These are phyloP conservation scores for Puccinia triticina DNA, from an alignment of 1,284 basidiomycete species.

Conservation along the genomic window DNA sequence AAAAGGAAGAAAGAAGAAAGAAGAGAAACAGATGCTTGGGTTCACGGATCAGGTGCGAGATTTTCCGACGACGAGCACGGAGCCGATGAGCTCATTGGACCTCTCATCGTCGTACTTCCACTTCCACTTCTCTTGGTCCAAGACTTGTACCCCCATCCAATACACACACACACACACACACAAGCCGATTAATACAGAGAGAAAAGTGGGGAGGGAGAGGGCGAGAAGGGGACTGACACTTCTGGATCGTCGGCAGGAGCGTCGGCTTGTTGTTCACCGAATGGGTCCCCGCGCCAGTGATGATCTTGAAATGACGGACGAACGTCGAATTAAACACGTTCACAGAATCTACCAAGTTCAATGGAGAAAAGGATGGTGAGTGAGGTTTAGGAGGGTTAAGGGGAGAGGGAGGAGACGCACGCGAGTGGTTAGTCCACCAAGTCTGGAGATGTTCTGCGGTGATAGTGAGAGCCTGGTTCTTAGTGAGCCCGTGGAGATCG, in stretches of 20 bases:
- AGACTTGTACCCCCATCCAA: background rate
- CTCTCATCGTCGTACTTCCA: conserved; percentile 7
- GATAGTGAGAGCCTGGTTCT: conserved; percentile 58
- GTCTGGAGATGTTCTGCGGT: conserved; percentile 55
- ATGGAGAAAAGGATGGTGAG: background rate
- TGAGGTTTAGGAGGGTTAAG: background rate
- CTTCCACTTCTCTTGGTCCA: conserved; percentile 18
- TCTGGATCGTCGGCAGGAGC: conserved; percentile 58
- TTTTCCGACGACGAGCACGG: background rate
- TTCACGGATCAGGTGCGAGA: background rate
- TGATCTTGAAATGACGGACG: conserved; percentile 56
- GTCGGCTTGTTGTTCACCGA: conserved; percentile 57
- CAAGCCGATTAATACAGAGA: background rate
- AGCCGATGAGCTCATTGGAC: background rate
- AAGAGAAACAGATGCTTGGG: no score
- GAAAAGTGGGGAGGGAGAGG: background rate
- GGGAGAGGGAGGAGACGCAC: conserved; percentile 40
- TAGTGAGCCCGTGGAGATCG: conserved; percentile 59
- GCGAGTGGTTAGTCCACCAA: conserved; percentile 55
- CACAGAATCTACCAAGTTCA: background rate
- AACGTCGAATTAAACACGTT: background rate
- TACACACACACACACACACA: background rate
- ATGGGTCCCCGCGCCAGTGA: conserved; percentile 60
- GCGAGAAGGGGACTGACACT: conserved; percentile 39
- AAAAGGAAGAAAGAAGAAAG: no score